A percentile compares a stretch with the other conserved stretches of the same genome.
Evolutionary conservation across 1,139 yeast genomes (phyloP).

Genomic region (Debaryomycetaceae sp.): DNA sequence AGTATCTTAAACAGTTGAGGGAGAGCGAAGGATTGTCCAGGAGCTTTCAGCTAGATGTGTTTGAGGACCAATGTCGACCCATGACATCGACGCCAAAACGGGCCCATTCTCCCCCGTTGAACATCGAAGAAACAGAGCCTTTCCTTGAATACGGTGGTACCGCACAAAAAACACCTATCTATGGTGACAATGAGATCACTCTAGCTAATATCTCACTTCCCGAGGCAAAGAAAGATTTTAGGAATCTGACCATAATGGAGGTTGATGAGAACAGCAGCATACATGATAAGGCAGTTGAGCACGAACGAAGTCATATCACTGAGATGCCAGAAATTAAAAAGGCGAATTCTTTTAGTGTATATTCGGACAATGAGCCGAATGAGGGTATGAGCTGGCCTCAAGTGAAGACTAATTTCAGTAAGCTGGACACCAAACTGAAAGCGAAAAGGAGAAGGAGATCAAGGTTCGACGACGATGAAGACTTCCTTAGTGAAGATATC

Average conservation of each 20-base stretch:
- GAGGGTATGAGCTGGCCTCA: too few relatives aligned
- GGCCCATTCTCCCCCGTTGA: not conserved
- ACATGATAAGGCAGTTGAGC: not conserved
- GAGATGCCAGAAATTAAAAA: not conserved
- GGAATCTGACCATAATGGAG: slow-evolving; percentile 2
- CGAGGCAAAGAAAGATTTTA: slow-evolving; percentile 6
- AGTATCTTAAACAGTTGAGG: slow-evolving; percentile 9
- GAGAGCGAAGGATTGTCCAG: slow-evolving; percentile 14
- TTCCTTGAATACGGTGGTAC: not conserved
- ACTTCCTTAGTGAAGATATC: not conserved
- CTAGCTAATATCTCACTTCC: not conserved
- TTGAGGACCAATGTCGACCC: slow-evolving; percentile 12
- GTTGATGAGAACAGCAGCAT: slow-evolving; percentile 2
- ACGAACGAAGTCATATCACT: not conserved
- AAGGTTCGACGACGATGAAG: slow-evolving; percentile 3
- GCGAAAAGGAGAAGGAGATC: not conserved
- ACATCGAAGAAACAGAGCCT: slow-evolving; percentile 4
- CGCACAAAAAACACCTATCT: not conserved
- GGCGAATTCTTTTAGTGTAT: not conserved
- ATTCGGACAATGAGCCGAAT: not conserved
- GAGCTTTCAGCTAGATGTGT: slow-evolving; percentile 16
- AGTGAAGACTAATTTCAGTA: too few relatives aligned
- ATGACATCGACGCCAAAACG: slow-evolving; percentile 19
- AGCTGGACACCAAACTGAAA: too few relatives aligned
- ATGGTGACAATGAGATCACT: not conserved